A percentile compares a stretch with the other conserved stretches of the same genome.
Evolutionary conservation across 495 filamentous ascomycete species (phyloP).

Genomic region (Aspergillus diversus): DNA sequence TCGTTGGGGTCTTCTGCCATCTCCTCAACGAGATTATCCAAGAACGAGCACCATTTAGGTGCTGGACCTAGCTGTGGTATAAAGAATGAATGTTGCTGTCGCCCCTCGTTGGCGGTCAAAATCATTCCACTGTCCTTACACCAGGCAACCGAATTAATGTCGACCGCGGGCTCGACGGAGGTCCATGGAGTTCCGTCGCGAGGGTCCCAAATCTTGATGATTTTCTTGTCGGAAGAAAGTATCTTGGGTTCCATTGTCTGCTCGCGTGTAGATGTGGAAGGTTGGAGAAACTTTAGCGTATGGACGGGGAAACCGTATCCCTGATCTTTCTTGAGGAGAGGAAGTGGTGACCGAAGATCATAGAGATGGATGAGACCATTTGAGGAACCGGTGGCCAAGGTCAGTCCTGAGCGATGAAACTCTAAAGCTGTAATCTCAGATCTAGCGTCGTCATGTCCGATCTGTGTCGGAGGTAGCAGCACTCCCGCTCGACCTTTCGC

Average conservation of each 20-base stretch:
- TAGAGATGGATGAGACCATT: slow-evolving; percentile 90
- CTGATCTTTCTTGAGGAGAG: slow-evolving; percentile 88
- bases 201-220: slow-evolving; percentile 96
- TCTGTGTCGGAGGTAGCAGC: slow-evolving; percentile 55
- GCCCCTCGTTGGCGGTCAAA: slow-evolving; percentile 92
- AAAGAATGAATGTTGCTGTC: slow-evolving; percentile 91
- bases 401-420: slow-evolving; percentile 83
- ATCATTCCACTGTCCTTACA: slow-evolving; percentile 88
- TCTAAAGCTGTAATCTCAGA: slow-evolving; percentile 85
- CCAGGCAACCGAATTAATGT: slow-evolving; percentile 90
- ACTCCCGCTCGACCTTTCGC: slow-evolving; percentile 80
- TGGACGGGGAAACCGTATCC: slow-evolving; percentile 95
- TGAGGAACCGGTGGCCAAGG: slow-evolving; percentile 84
- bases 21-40: slow-evolving; percentile 97
- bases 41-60: slow-evolving; percentile 92
- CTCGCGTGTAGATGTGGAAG: slow-evolving; percentile 63
- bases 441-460: slow-evolving; percentile 51
- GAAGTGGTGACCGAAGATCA: slow-evolving; percentile 86
- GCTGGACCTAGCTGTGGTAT: slow-evolving; percentile 92
- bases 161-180: slow-evolving; percentile 90
- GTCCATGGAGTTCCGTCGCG: slow-evolving; percentile 85
- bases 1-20: slow-evolving; percentile 85
- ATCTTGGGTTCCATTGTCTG: slow-evolving; percentile 78
- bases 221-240: slow-evolving; percentile 87
- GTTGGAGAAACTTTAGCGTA: slow-evolving; percentile 82